Conservation (phyloP, 352 stramenopile genomes). For the Pythium folliculosum region DNA sequence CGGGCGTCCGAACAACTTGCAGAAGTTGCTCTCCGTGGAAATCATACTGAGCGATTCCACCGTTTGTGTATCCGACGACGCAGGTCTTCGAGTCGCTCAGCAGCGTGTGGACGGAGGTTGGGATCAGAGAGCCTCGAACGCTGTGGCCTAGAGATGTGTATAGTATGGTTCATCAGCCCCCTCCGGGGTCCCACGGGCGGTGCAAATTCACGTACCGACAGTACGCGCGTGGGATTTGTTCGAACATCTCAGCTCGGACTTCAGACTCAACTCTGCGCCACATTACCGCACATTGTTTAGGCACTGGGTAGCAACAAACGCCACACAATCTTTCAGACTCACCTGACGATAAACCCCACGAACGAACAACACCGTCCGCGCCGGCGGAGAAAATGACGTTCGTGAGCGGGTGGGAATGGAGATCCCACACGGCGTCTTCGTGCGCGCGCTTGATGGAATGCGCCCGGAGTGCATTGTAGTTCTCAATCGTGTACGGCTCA, state of each 20-base stretch:
- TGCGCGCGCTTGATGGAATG: conserved; percentile 75
- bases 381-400: conserved; percentile 84
- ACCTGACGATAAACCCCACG: conserved; percentile 80
- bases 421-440: conserved; percentile 81
- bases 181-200: conserved; percentile 13
- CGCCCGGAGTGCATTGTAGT: conserved; percentile 73
- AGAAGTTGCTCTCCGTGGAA: conserved; percentile 79
- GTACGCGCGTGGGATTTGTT: conserved; percentile 54
- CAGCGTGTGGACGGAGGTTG: conserved; percentile 74
- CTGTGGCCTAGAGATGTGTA: conserved; percentile 32
- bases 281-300: neutral
- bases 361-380: conserved; percentile 75
- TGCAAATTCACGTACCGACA: conserved; percentile 33
- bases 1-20: conserved; percentile 64
- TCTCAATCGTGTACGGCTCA: conserved; percentile 68
- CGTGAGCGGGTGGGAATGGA: conserved; percentile 79
- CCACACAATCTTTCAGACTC: neutral
- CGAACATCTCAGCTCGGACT: conserved; percentile 69
- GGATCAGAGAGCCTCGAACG: conserved; percentile 53
- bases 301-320: neutral
- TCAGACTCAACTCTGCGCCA: conserved; percentile 62
- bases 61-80: conserved; percentile 78
- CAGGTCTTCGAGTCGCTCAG: conserved; percentile 80
- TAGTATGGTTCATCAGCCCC: neutral
- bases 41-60: conserved; percentile 67